A percentile compares a stretch with the other conserved stretches of the same genome.
phyloP scores from a whole-genome alignment of 2,329 filamentous ascomycete genomes.

The Arthrinium phaeospermum region DNA sequence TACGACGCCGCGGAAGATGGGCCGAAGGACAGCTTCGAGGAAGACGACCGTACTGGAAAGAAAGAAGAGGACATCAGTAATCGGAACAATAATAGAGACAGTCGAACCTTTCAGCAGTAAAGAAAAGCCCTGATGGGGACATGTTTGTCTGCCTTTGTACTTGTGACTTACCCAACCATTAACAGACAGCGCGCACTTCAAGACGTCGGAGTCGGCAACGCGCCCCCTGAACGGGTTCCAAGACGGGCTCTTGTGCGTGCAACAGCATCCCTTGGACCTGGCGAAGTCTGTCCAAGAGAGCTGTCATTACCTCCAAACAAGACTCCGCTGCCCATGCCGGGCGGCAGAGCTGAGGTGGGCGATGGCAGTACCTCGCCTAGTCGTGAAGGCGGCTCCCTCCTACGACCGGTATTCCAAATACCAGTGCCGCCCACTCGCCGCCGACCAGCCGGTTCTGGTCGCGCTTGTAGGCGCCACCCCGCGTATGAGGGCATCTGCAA shows the following conservation, averaged over 20 bases:
- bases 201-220: too few relatives aligned
- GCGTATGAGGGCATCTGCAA: slow-evolving; percentile 45
- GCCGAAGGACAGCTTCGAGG: slow-evolving; percentile 7
- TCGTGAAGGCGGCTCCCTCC: slow-evolving; percentile 75
- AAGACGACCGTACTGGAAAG: not conserved
- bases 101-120: too few relatives aligned
- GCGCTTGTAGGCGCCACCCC: slow-evolving; percentile 47
- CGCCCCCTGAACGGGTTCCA: too few relatives aligned
- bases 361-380: slow-evolving; percentile 77
- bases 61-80: too few relatives aligned
- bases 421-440: slow-evolving; percentile 54
- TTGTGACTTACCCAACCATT: too few relatives aligned
- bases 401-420: slow-evolving; percentile 80
- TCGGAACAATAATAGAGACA: too few relatives aligned
- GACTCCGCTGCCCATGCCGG: slow-evolving; percentile 40
- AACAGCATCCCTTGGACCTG: slow-evolving; percentile 43
- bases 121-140: too few relatives aligned
- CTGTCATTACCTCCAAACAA: slow-evolving; percentile 57
- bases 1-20: slow-evolving; percentile 57
- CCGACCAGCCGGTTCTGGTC: too few relatives aligned
- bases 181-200: too few relatives aligned
- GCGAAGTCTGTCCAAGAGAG: slow-evolving; percentile 54
- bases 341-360: slow-evolving; percentile 67
- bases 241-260: too few relatives aligned
- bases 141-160: too few relatives aligned